Base-by-base conservation (phyloP, 129 eudicot genomes). In the Kitagawia praeruptora region DNA sequence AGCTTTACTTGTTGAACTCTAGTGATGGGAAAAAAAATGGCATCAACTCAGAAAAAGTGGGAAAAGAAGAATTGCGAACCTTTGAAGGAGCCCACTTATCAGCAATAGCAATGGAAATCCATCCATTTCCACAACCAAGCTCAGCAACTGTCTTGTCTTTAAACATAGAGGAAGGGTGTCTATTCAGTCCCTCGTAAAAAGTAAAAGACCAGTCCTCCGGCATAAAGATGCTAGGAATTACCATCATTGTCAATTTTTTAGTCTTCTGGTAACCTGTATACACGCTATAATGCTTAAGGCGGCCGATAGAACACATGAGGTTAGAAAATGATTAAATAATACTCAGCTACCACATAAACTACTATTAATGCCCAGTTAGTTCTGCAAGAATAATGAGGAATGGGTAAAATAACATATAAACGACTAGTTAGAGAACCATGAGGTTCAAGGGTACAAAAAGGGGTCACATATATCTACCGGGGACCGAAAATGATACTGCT, bases 141-240 rank as follows among this genome's bases (percentile, higher is more conserved):
- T 95, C 98, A 19, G 97, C 88, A 54, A 95, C 91, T 34, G 89
- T 87, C 88, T 83, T 95, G 85, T 95, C 97, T 86, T 89, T 92
- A 75, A 90, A 92, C 78, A 95, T 95, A 79, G 98, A 84, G 83
- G 89, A 96, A 1, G 98, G 97, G 74, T 92, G 96, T 84, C 97
- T 87, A 84, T 92, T 95, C 51, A 92, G 80, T 58, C 98, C 98
- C 82, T 94, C 98, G 42, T 88, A 94, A 82, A 94, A 94, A 10
- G 97, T 92, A 81, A 89, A 94, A 47, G 98, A 94, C 98, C 98
- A 95, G 82, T 95, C 93, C 85, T 95, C 98, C 39, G 98, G 98
- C 81, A 92, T 85, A 85, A 95, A 95, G 79, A 95, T 95, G 84
- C 98, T 95, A 13, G 98, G 98, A 64, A 95, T 95, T 76, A 95